These are phyloP conservation scores for Phytophthora palmivora DNA, from an alignment of 352 stramenopile genomes.

Conservation along the genomic window DNA sequence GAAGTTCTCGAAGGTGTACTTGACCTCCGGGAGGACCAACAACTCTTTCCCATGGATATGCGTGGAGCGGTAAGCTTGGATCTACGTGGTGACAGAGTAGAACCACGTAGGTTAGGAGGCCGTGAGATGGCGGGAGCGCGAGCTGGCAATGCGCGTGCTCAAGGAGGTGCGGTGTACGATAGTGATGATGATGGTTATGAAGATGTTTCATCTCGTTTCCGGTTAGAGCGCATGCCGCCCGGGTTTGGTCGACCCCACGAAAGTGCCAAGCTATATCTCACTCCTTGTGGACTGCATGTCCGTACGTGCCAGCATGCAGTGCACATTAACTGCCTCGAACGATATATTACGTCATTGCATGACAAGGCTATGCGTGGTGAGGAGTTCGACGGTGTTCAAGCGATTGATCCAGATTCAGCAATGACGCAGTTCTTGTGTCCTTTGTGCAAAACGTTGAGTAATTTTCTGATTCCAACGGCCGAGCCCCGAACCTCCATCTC, in stretches of 20 bases:
- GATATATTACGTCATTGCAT: constrained; percentile 87
- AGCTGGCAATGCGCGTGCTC: constrained; percentile 30
- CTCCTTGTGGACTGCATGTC: constrained; percentile 81
- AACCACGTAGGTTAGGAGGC: constrained; percentile 33
- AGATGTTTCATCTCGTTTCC: constrained; percentile 48
- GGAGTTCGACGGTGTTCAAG: constrained; percentile 90
- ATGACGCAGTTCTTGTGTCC: constrained; percentile 94
- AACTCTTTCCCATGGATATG: constrained; percentile 62
- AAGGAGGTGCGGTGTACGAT: constrained; percentile 44
- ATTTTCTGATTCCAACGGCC: constrained; percentile 89
- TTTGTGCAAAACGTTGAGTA: constrained; percentile 93
- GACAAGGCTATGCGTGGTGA: constrained; percentile 89
- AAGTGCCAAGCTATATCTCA: constrained; percentile 78
- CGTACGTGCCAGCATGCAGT: constrained; percentile 89
- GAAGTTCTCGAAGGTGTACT: constrained; percentile 74
- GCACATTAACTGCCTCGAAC: constrained; percentile 87
- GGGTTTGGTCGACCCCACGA: constrained; percentile 53
- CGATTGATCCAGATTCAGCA: constrained; percentile 86
- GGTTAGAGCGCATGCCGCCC: constrained; percentile 51
- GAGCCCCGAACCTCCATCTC: constrained; percentile 45
- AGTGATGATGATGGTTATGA: constrained; percentile 62
- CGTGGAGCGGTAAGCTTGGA: constrained; percentile 50
- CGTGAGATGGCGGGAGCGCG: constrained; percentile 32
- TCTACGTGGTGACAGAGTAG: constrained; percentile 37
- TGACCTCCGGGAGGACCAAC: constrained; percentile 69